Conservation (phyloP, 139 green algal genomes). For the Closterium sp. region DNA sequence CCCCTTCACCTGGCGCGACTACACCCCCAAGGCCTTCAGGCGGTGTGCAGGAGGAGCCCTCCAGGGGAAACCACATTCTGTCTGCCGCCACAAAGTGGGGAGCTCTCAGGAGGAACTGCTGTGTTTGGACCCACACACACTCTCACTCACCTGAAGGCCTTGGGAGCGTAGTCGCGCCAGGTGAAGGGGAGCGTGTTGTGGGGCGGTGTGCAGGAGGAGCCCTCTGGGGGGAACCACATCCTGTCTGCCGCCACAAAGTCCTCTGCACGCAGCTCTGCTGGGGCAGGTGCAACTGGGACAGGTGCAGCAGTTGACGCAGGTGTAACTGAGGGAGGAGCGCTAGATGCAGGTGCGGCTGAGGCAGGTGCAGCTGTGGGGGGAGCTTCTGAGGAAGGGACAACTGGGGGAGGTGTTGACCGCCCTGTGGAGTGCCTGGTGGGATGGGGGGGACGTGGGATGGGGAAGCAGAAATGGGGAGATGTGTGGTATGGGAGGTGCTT, state of each 20-base stretch:
- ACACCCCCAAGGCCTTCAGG: constrained; percentile 79
- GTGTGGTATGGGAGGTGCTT: background rate
- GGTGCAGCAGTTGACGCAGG: too few relatives aligned
- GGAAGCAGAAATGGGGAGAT: background rate
- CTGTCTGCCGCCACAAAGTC: background rate
- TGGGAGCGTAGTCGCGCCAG: constrained; percentile 93
- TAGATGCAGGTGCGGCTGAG: too few relatives aligned
- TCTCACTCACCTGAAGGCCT: constrained; percentile 62
- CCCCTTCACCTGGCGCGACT: constrained; percentile 95
- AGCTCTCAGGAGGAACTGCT: too few relatives aligned
- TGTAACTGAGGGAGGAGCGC: too few relatives aligned
- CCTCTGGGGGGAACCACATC: constrained; percentile 67
- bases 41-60: constrained; percentile 64
- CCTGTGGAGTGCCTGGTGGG: background rate
- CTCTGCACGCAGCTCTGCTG: background rate
- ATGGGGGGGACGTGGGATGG: background rate
- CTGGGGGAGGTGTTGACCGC: background rate
- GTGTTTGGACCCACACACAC: too few relatives aligned
- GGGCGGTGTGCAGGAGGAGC: constrained; percentile 64
- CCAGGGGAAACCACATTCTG: constrained; percentile 64
- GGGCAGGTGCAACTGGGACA: background rate
- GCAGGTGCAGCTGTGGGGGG: too few relatives aligned
- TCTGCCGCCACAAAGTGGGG: background rate
- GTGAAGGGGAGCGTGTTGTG: constrained; percentile 76
- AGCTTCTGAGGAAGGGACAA: too few relatives aligned